Conservation (phyloP, 2,329 filamentous ascomycete species). For the Diplodia mutila region DNA sequence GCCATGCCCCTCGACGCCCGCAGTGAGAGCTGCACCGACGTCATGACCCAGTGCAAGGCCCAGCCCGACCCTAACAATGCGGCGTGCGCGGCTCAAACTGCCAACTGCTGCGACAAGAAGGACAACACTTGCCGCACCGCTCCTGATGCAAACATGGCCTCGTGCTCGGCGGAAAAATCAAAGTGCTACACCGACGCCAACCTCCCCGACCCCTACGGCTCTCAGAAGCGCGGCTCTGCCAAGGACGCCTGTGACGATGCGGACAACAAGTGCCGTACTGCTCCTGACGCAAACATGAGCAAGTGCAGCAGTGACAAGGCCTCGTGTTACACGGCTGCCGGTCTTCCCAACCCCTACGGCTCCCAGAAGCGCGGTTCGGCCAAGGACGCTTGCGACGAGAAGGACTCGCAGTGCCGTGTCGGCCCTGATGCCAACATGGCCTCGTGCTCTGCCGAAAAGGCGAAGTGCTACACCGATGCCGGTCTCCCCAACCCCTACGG, state of each 20-base stretch:
- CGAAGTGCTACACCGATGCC: not conserved
- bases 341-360: conserved; percentile 14
- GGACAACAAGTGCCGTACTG: conserved; percentile 1
- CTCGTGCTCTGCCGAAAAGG: not conserved
- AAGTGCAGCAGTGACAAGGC: too few species aligned
- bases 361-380: not conserved
- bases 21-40: conserved; percentile 6
- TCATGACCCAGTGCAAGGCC: conserved; percentile 16
- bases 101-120: not conserved
- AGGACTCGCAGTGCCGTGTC: not conserved
- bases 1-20: conserved; percentile 20
- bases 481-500: conserved; percentile 10
- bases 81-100: not conserved
- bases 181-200: not conserved
- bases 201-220: conserved; percentile 15
- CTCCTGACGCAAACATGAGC: not conserved
- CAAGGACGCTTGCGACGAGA: not conserved
- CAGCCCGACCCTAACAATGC: conserved; percentile 14
- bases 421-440: conserved; percentile 13
- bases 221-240: not conserved
- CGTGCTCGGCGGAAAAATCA: not conserved
- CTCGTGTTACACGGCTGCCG: conserved; percentile 6
- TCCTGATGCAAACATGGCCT: conserved; percentile 22
- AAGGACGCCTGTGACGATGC: conserved; percentile 6
- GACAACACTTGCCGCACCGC: conserved; percentile 10